Evolutionary conservation across 768 basidiomycete species (phyloP), one percentile per base, ranked within the genome.

Genomic region (Auricularia auricula-judae): DNA sequence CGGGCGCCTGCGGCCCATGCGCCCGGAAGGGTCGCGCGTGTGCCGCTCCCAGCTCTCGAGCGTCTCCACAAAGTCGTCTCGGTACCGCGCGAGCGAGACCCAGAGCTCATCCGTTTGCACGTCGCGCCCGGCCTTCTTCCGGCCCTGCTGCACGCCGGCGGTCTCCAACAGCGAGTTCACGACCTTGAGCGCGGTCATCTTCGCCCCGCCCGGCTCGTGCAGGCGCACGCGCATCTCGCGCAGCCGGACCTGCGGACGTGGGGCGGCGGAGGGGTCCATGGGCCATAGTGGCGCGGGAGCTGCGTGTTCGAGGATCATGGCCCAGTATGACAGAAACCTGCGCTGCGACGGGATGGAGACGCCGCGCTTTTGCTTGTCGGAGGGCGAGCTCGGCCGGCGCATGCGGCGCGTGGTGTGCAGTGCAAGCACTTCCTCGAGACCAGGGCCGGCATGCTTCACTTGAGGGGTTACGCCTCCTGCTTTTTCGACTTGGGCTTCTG

Each of bases 291-390:
- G 77, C 2, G 73, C 65, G 3, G 86, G 87, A 0, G 79, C 84
- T 47, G 82, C 80, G 59, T 81, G 76, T 3, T 81, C 76, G 16
- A 89, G 77, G n/a, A 86, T 70, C 11, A 85, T 77, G 0, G 85
- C 83, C 88, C 88, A 93, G 70, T 93, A 93, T 67, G 83, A 80
- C 3, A 94, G 75, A 79, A 86, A 92, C 21, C 91, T 84, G 2
- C 85, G 81, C 72, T 93, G 91, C 65, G 86, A 88, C 0, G 91
- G 87, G 67, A 93, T 93, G 66, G 86, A 88, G 53, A 91, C 86
- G 11, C 87, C 87, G 67, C 81, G 85, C 70, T 39, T 58, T 0
- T 54, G 35, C n/a, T 47, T 76, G 79, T 66, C 67, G 63, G 65
- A 75, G 77, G 68, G 73, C 62, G 58, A 65, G 62, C 68, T 68